Percentiles rank a stretch among this genome's conserved stretches.
Conservation (phyloP, 1,284 basidiomycete genomes). For the Psilocybe mexicana region DNA sequence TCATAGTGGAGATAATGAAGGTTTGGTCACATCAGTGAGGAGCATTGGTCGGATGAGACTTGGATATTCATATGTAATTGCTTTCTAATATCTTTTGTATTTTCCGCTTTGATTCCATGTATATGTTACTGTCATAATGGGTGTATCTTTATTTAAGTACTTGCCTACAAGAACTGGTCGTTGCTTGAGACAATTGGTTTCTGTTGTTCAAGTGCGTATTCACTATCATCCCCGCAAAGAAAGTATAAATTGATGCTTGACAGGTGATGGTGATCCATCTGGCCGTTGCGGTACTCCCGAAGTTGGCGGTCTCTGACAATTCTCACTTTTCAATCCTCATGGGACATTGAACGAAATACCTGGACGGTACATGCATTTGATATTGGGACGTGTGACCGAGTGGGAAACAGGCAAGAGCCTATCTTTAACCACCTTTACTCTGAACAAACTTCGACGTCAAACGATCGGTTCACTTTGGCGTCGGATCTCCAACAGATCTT, state of each 20-base stretch:
- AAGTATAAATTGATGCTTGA: neutral
- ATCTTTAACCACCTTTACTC: neutral
- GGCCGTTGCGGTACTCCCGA: conserved; percentile 6
- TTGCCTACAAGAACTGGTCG: too few species aligned
- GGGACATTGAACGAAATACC: neutral
- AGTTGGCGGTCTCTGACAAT: conserved; percentile 14
- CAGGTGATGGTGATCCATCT: neutral
- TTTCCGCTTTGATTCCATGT: too few species aligned
- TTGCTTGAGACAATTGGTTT: too few species aligned
- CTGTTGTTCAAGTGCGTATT: neutral
- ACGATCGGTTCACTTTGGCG: conserved; percentile 20
- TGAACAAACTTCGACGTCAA: conserved; percentile 18
- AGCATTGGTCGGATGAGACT: neutral
- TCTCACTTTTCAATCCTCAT: conserved; percentile 5
- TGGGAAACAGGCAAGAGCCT: conserved; percentile 1
- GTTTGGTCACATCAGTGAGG: neutral
- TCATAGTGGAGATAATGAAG: neutral
- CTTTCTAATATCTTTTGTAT: too few species aligned
- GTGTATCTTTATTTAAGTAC: too few species aligned
- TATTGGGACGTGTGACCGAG: neutral
- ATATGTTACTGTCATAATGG: neutral
- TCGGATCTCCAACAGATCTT: conserved; percentile 24
- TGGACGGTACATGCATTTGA: neutral
- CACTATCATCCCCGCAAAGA: neutral
- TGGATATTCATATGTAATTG: too few species aligned